Evolutionary conservation across 129 eudicot species (phyloP), one percentile per base, ranked within the genome.

Genomic region (Escallonia herrerae): DNA sequence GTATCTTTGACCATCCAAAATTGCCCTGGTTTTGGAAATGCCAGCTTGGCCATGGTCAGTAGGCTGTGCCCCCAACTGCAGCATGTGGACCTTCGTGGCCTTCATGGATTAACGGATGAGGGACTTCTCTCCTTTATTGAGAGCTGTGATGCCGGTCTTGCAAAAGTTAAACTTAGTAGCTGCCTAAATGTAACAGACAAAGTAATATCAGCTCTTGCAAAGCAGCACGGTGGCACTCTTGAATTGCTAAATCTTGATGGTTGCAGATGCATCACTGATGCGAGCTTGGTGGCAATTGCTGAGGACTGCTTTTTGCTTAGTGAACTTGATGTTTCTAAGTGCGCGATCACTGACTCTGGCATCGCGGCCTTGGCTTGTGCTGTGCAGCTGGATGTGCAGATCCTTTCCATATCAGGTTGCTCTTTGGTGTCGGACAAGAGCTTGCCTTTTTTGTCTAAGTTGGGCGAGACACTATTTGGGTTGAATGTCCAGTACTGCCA

Each of bases 11-110:
- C 93, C 3, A 54, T 93, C 71, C 81, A 73, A 3, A 84, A 86
- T 69, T 93, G 91, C 75, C 91, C 95, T 15, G 91, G 95, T 15
- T 76, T 89, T 8, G 91, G 96, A 41, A 70, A 93, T 78, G 53
- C 51, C 48, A 72, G 68, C 69, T 76, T 93, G 76, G 76, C 75
- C 71, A 64, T 89, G 71, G 39, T 93, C 40, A 91, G 90, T 13
- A 64, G 44, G 62, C 13, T 88, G 59, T 93, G 98, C 78, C 87
- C 84, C 6, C 74, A 82, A 8, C 75, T 93, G 63, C 89, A 82
- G 50, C 77, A 76, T 6, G 57, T 93, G 22, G 81, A 88, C 10
- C 75, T 93, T 15, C 71, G 8, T 15, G 91, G 95, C 49, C 86
- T 89, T 39, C 66, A 40, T 43, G 79, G 76, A 62, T 75, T 93